These are phyloP conservation scores for Ophiostoma perfectum DNA, from an alignment of 2,329 filamentous ascomycete genomes.

Conservation along the genomic window DNA sequence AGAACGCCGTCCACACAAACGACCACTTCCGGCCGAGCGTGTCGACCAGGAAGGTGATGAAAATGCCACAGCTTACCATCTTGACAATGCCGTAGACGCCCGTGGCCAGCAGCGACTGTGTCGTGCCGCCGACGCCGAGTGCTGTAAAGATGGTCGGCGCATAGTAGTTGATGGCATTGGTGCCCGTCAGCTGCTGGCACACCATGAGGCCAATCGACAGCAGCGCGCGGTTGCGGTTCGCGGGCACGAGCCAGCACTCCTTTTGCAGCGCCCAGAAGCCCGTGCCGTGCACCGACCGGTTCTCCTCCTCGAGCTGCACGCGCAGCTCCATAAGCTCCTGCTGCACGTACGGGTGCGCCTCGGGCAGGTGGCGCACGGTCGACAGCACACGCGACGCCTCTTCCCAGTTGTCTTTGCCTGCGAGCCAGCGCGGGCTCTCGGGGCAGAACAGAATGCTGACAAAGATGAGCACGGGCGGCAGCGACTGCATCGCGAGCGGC, in stretches of 20 bases:
- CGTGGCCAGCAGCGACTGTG: slow-evolving; percentile 53
- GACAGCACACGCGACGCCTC: slow-evolving; percentile 34
- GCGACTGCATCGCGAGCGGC: slow-evolving; percentile 51
- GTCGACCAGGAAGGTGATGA: slow-evolving; percentile 55
- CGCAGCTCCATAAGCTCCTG: slow-evolving; percentile 34
- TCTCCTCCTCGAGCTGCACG: slow-evolving; percentile 32
- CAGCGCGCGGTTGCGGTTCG: slow-evolving; percentile 46
- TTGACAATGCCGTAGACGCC: slow-evolving; percentile 60
- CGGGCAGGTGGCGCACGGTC: slow-evolving; percentile 34
- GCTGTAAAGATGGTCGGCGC: slow-evolving; percentile 33
- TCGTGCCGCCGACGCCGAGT: slow-evolving; percentile 39
- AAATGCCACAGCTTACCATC: slow-evolving; percentile 50
- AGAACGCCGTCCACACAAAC: slow-evolving; percentile 49
- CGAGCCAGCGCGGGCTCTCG: slow-evolving; percentile 57
- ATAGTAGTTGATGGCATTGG: slow-evolving; percentile 32
- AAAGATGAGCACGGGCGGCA: slow-evolving; percentile 51
- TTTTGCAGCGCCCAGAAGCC: slow-evolving; percentile 29
- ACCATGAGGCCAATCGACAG: slow-evolving; percentile 47
- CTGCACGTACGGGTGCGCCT: slow-evolving; percentile 36
- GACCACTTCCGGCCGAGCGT: slow-evolving; percentile 51
- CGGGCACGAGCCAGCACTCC: slow-evolving; percentile 32
- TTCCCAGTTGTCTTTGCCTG: slow-evolving; percentile 53
- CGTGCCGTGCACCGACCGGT: slow-evolving; percentile 26
- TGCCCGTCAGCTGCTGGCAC: slow-evolving; percentile 49
- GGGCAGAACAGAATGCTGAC: slow-evolving; percentile 52